Evolutionary conservation across 208 protist genomes (phyloP).

Genomic region (Leishmania lainsoni): DNA sequence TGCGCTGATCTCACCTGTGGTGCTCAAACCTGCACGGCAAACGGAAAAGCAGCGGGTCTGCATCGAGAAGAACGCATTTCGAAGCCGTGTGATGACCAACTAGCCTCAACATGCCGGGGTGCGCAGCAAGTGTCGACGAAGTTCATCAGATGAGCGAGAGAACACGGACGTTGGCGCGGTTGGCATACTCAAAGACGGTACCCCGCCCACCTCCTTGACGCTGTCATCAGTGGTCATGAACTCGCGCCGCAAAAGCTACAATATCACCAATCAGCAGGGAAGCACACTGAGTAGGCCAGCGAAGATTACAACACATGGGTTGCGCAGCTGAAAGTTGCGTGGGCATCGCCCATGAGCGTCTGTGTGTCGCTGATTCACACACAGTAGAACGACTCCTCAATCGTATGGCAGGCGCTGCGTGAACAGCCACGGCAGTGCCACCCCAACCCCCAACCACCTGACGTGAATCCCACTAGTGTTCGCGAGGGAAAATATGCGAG

Average conservation of each 20-base stretch:
- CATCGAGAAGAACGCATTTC: not conserved
- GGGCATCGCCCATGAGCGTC: slow-evolving; percentile 42
- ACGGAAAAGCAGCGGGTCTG: not conserved
- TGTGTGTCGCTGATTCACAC: slow-evolving; percentile 35
- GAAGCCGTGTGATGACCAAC: not conserved
- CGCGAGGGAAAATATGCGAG: slow-evolving; percentile 91
- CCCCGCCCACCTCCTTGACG: not conserved
- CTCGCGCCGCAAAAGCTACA: slow-evolving; percentile 30
- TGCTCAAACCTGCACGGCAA: not conserved
- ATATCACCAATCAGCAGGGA: slow-evolving; percentile 59
- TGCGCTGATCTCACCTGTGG: not conserved
- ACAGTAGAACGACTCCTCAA: slow-evolving; percentile 30
- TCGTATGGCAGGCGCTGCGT: not conserved
- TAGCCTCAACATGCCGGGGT: not conserved
- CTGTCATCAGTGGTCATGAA: not conserved
- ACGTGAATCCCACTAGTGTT: slow-evolving; percentile 67
- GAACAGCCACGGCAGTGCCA: slow-evolving; percentile 37
- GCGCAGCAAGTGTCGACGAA: not conserved
- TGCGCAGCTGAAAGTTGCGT: slow-evolving; percentile 60
- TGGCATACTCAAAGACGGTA: not conserved
- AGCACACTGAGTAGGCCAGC: slow-evolving; percentile 46
- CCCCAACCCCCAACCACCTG: slow-evolving; percentile 52
- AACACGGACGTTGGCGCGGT: not conserved
- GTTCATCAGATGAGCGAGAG: not conserved
- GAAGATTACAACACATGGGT: slow-evolving; percentile 77